phyloP scores from a whole-genome alignment of 345 rosid genomes.

The Ailanthus altissimus region DNA sequence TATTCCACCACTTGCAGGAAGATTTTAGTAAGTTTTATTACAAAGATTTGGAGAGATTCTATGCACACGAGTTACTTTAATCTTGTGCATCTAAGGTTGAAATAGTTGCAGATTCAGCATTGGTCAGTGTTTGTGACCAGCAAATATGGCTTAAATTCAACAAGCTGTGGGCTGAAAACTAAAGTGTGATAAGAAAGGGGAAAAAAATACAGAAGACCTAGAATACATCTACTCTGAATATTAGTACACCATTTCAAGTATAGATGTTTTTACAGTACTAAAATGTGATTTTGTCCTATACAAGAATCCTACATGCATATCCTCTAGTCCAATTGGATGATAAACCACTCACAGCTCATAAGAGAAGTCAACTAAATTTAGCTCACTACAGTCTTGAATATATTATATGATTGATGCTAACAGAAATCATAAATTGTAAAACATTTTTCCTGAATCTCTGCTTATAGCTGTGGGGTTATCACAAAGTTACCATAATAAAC shows the following conservation, averaged over 20 bases:
- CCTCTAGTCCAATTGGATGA: too few relatives aligned
- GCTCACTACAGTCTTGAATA: not conserved
- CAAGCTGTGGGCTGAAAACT: not conserved
- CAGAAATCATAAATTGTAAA: not conserved
- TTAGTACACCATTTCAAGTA: too few relatives aligned
- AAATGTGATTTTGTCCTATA: too few relatives aligned
- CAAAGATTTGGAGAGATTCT: not conserved
- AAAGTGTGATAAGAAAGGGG: too few relatives aligned
- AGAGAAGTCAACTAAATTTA: too few relatives aligned
- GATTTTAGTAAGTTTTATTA: not conserved
- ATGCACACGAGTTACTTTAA: not conserved
- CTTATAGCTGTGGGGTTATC: not conserved
- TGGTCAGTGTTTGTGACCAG: not conserved
- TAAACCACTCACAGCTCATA: too few relatives aligned
- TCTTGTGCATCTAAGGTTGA: not conserved
- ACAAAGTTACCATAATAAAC: not conserved
- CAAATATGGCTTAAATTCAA: not conserved
- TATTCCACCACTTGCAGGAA: too few relatives aligned
- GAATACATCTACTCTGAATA: too few relatives aligned
- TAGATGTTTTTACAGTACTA: too few relatives aligned
- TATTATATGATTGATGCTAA: not conserved
- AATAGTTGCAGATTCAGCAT: not conserved
- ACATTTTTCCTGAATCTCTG: slow-evolving; percentile 4
- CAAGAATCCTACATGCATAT: too few relatives aligned
- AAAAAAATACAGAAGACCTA: too few relatives aligned